Evolutionary conservation across 1,139 yeast genomes (phyloP).

Genomic region (Geotrichum citri-aurantii): DNA sequence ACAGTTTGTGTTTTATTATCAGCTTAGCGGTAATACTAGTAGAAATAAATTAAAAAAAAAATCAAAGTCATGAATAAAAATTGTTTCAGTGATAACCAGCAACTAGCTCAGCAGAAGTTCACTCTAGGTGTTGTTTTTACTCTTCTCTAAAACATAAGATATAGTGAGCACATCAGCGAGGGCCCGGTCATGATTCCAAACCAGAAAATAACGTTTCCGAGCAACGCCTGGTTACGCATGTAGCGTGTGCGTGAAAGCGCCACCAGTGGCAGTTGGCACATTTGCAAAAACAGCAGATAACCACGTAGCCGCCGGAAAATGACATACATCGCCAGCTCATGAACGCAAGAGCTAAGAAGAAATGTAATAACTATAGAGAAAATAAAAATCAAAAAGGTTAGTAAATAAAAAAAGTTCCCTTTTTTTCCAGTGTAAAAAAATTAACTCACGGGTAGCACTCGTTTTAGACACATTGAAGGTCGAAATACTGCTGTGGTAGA

Average conservation of each 20-base stretch:
- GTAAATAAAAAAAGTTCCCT: neutral
- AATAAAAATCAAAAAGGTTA: neutral
- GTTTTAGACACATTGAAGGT: slow-evolving; percentile 59
- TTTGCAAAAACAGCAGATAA: slow-evolving; percentile 71
- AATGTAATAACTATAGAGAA: slow-evolving; percentile 56
- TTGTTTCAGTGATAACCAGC: neutral
- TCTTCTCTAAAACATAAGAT: slow-evolving; percentile 70
- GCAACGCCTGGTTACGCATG: slow-evolving; percentile 51
- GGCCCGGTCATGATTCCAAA: slow-evolving; percentile 88
- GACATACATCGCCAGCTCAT: slow-evolving; percentile 88
- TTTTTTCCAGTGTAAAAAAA: too few species aligned
- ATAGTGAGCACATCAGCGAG: slow-evolving; percentile 77
- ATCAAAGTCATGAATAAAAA: too few species aligned
- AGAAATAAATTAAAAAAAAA: too few species aligned
- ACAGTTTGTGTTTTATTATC: too few species aligned
- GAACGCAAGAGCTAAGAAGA: slow-evolving; percentile 71
- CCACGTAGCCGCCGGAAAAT: slow-evolving; percentile 77
- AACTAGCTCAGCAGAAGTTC: too few species aligned
- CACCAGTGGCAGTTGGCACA: slow-evolving; percentile 56
- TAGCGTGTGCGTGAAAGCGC: slow-evolving; percentile 34
- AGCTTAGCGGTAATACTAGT: too few species aligned
- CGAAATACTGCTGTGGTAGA: slow-evolving; percentile 84
- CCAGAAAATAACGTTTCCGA: slow-evolving; percentile 89
- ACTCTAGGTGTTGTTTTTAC: too few species aligned
- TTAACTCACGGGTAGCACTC: slow-evolving; percentile 53